A percentile compares a stretch with the other conserved stretches of the same genome.
These are phyloP conservation scores for Pseudodiploospora longispora DNA, from an alignment of 2,329 filamentous ascomycete genomes.

Conservation along the genomic window DNA sequence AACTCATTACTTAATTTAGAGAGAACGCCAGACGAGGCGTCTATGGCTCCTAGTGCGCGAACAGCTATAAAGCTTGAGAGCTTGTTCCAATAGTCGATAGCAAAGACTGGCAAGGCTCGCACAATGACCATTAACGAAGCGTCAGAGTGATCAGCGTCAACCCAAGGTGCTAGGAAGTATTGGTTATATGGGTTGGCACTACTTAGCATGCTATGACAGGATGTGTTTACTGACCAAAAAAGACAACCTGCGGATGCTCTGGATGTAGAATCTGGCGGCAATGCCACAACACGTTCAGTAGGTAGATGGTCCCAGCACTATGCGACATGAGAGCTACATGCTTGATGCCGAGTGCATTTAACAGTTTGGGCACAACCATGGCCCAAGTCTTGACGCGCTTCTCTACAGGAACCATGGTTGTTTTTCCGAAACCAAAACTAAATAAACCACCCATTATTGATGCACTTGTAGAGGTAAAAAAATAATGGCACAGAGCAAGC, in stretches of 20 bases:
- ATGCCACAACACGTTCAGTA: constrained; percentile 20
- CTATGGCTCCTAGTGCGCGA: constrained; percentile 1
- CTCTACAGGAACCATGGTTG: not conserved
- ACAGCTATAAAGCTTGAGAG: not conserved
- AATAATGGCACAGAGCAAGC: not conserved
- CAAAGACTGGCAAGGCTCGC: constrained; percentile 1
- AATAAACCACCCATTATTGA: not conserved
- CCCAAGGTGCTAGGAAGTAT: constrained; percentile 8
- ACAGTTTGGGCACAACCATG: constrained; percentile 23
- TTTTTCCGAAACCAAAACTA: constrained; percentile 1
- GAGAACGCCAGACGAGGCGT: constrained; percentile 1
- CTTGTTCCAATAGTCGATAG: constrained; percentile 2
- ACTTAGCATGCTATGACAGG: not conserved
- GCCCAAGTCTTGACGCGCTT: constrained; percentile 16
- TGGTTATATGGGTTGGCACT: not conserved
- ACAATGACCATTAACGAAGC: not conserved
- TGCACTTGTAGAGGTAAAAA: not conserved
- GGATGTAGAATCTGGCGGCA: constrained; percentile 19
- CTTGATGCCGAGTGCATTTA: constrained; percentile 23
- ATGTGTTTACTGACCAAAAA: constrained; percentile 11
- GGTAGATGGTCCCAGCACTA: constrained; percentile 23
- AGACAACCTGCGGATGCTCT: constrained; percentile 11
- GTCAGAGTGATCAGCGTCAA: constrained; percentile 9
- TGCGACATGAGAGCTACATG: constrained; percentile 24
- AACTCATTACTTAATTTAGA: not conserved